Evolutionary conservation across 257 asterid species (phyloP), one percentile per base, ranked within the genome.

Genomic region (Petunia axillaris): DNA sequence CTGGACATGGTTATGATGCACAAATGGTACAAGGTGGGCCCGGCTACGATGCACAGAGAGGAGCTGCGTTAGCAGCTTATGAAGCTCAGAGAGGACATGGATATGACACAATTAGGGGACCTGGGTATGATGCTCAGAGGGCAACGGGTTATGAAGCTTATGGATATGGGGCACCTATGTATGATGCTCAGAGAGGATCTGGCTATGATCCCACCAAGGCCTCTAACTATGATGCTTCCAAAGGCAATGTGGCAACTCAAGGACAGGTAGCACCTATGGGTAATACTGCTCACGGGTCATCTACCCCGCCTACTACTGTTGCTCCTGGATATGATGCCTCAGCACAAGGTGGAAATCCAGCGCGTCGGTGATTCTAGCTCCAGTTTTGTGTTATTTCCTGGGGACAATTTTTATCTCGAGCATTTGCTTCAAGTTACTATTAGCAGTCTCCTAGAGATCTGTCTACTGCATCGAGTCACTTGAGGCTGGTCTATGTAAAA

Each of bases 341-440:
- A 35, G 60, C 86, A 25, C 87, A 85, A 74, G 92, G 96, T 62
- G 95, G 88, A 79, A 88, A 91, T 70, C 84, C 90, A 10, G 84
- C 37, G 54, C 90, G 82, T 8, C 86, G 93, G 82, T 92, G 89
- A 91, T 73, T 73, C 1, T 62, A 73, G 77, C 35, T 50, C 62
- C 13, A 50, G 60, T 73, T 50, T 73, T 73, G 60, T 73, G 62
- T 73, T 73, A 71, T 11, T 48, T 35, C 41, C 11, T 50, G 62
- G 35, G 62, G 62, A 50, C 48, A 48, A 50, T 71, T 71, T 25
- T 71, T 15, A 50, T 73, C 77, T 73, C 40, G 44, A 0, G 62
- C 62, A 50, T 71, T 48, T 6, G 36, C 77, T 50, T 50, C 62
- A 35, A 50, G 10, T 71, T 35, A 71, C 62, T 50, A 48, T 73